Base-by-base conservation (phyloP, 768 basidiomycete genomes). In the Cystobasidium ongulense region DNA sequence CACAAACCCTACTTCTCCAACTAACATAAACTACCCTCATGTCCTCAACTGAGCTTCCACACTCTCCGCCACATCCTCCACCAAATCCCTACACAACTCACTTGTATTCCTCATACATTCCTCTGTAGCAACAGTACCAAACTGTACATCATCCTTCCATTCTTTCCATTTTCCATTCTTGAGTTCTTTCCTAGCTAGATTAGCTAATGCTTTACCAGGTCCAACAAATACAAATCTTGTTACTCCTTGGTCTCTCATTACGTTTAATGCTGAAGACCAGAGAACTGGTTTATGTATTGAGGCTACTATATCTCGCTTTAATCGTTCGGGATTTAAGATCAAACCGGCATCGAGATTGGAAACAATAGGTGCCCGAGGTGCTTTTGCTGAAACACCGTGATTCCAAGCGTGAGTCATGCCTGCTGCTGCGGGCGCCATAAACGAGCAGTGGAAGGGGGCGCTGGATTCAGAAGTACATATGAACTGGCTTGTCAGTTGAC, bases 391-490 rank as follows among this genome's bases (percentile, higher is more conserved):
- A 50, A 78, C 62, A n/a, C 73, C 72, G 27, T 59, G 59, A 31
- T 27, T 64, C 36, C 78, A 76, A 0, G 78, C 79, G 29, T 70
- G 62, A 13, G 68, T 64, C 78, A 79, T 77, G 33, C 76, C 77
- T 0, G 27, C 33, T 13, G 76, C 78, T 10, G 78, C 78, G 11
- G 79, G 79, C 15, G 70, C 64, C 77, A 79, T 77, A 64, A 78
- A 78, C 1, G 75, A 76, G 73, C 76, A 79, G 63, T 77, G 78
- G 72, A 79, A 79, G 0, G 78, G 78, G 0, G 78, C 78, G 18
- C 77, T 78, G 74, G 10, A 18, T 1, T 15, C 2, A 17, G 25
- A 33, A 70, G 1, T 31, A 11, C 8, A 29, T n/a, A 23, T 23
- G 8, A 29, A 39, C 18, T 25, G 31, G 27, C 11, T 2, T 0